Evolutionary conservation across 225 moss, liverwort and hornwort species (phyloP), one percentile per base, ranked within the genome.

Genomic region (Marchantia polymorpha): DNA sequence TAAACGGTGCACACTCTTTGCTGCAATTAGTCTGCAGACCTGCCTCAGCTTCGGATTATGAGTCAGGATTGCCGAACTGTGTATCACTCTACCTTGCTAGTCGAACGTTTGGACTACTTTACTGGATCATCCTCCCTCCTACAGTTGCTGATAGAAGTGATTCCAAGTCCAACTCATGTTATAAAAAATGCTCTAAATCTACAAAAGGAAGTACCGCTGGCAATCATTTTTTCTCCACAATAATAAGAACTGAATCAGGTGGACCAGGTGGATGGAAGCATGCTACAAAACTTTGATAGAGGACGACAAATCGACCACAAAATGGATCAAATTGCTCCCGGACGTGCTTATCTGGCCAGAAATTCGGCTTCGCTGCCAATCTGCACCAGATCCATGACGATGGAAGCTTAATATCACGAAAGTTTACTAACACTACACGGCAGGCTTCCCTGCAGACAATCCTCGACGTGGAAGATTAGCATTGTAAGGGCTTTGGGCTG

Each of bases 361-460:
- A 23, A 48, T 14, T 68, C 19, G 46, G 51, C 68, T 20, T 63
- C 50, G 52, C 51, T 14, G 65, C 78, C 27, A 70, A 69, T 20
- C 54, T 65, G 20, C 79, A 65, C 53, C 53, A 56, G 46, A 55
- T 70, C 64, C 64, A 77, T 46, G 63, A 69, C 29, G 20, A 58
- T 25, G 79, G 70, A 68, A 68, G 39, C 53, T 79, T 55, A 31
- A 46, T 58, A 64, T 64, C 49, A 61, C 63, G n/a, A 76, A 14
- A 10, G 10, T 49, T 48, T 49, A 23, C 77, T 65, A 52, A 63
- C 51, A 29, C 56, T 74, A 58, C 65, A 25, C 19, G 73, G 64
- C 67, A 72, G 81, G 56, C 30, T 85, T 85, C 69, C 86, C 86
- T 19, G 88, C 82, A 66, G 85, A 88, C 12, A 81, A 79, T 72